phyloP scores from a whole-genome alignment of 306 rosid genomes.

The Vicia villosa region DNA sequence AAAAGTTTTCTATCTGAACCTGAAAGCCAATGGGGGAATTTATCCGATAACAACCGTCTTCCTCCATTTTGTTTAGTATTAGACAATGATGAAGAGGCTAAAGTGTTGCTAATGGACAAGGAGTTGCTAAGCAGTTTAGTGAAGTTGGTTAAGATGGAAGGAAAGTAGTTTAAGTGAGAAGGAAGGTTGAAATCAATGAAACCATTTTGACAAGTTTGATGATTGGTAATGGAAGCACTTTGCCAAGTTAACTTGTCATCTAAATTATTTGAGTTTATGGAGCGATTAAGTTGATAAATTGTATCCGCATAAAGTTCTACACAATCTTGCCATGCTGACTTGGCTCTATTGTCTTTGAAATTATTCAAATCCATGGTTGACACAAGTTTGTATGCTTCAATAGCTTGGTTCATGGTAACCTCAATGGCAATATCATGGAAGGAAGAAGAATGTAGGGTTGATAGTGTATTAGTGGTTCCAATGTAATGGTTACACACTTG shows the following conservation, averaged over 20 bases:
- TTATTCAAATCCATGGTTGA: conserved; percentile 48
- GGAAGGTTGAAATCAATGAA: conserved; percentile 53
- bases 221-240: conserved; percentile 78
- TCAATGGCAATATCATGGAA: conserved; percentile 53
- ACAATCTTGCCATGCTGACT: conserved; percentile 73
- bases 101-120: conserved; percentile 51
- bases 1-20: conserved; percentile 58
- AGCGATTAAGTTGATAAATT: conserved; percentile 57
- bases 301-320: conserved; percentile 72
- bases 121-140: conserved; percentile 76
- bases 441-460: conserved; percentile 37
- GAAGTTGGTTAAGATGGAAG: conserved; percentile 58
- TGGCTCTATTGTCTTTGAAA: conserved; percentile 44
- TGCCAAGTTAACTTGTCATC: conserved; percentile 61
- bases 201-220: conserved; percentile 77
- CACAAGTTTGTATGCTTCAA: conserved; percentile 53
- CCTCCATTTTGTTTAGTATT: conserved; percentile 46
- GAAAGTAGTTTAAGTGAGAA: conserved; percentile 45
- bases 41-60: conserved; percentile 45
- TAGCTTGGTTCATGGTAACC: conserved; percentile 70
- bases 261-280: conserved; percentile 40
- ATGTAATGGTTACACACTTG: conserved; percentile 57
- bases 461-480: conserved; percentile 35
- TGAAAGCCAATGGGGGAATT: conserved; percentile 62
- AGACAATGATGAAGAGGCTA: conserved; percentile 15